Evolutionary conservation across 2,329 filamentous ascomycete species (phyloP), one percentile per base, ranked within the genome.

Genomic region (Triangularia verruculosa): DNA sequence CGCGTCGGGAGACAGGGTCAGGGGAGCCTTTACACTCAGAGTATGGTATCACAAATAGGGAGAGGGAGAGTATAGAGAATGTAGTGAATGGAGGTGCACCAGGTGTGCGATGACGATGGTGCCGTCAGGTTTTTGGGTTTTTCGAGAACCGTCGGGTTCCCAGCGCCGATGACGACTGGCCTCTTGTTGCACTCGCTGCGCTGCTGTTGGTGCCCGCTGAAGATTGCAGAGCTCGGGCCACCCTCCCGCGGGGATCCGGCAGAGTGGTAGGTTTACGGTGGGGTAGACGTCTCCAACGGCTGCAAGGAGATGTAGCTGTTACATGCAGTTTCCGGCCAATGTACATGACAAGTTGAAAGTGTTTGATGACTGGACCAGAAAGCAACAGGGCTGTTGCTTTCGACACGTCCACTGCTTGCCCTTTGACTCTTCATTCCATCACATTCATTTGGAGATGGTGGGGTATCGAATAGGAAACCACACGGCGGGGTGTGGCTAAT

Each of bases 221-320:
- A 53, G 63, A 65, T 59, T 47, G 63, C 59, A 55, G 67, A 66
- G 66, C 65, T 68, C 61, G 62, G 62, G 61, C 65, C 63, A 47
- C 39, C 51, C 57, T 34, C 27, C 34, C 24, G 53, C 17, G 15
- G 13, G 43, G 20, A 15, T 59, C 47, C 54, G 11, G 4, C 7
- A 24, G 15, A 32, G 11, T 24, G 34, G 39, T 25, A 59, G 22
- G 39, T 39, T 51, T 52, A 9, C 27, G 12, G 34, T 17, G 43
- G 34, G 39, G 39, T 47, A 17, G n/a, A n/a, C 39, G 20, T 3
- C n/a, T 47, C 27, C 39, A 43, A 43, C 34, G 15, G 34, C 34
- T 17, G 2, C 13, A 4, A 15, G 34, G 34, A 43, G n/a, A 43
- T 28, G 27, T n/a, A n/a, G n/a, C n/a, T n/a, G n/a, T n/a, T n/a